Base-by-base conservation (phyloP, 148 eudicot genomes). In the Suaeda aralocaspica region DNA sequence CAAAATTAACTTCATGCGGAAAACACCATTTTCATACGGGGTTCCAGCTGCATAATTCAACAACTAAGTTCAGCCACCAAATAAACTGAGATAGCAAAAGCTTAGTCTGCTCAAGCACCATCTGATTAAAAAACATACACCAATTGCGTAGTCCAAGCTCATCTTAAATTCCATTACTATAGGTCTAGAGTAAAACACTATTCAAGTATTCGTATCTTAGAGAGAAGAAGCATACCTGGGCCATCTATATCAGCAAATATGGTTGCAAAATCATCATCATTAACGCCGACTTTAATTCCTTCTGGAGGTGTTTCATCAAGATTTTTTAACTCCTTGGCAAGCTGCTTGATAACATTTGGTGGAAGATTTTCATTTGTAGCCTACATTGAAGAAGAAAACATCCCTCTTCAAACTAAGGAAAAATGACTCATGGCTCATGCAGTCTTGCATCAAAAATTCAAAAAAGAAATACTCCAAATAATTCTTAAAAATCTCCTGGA, bases 361-460 rank as follows among this genome's bases (percentile, higher is more conserved):
- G 98, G 98, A 74, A 94, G 97, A 68, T 94, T 94, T 85, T 94
- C 98, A 72, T 94, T 94, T 71, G 96, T 94, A 53, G 98, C 97
- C 98, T 94, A 75, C 75, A 74, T 21, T 71, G 5, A 53, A 8
- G 30, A n/a, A 8, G 44, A 41, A 36, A 60, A 8, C 29, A 21
- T 55, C 22, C 34, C 15, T 51, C 16, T 8, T 56, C 28, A 30
- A 63, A 30, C 29, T 5, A 28, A 3, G 21, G 22, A 29, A 53
- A 21, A 14, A 19, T 15, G 50, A 31, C 16, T 51, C 31, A 19
- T n/a, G 39, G 29, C 52, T 48, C 19, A 6, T 52, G 31, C 28
- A 36, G n/a, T n/a, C n/a, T n/a, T n/a, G n/a, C n/a, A n/a, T n/a
- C n/a, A n/a, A n/a, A n/a, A n/a, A n/a, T n/a, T n/a, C n/a, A n/a